Evolutionary conservation across 257 asterid genomes (phyloP), one percentile per base, ranked within the genome.

Genomic region (Fraxinus cuspidata): DNA sequence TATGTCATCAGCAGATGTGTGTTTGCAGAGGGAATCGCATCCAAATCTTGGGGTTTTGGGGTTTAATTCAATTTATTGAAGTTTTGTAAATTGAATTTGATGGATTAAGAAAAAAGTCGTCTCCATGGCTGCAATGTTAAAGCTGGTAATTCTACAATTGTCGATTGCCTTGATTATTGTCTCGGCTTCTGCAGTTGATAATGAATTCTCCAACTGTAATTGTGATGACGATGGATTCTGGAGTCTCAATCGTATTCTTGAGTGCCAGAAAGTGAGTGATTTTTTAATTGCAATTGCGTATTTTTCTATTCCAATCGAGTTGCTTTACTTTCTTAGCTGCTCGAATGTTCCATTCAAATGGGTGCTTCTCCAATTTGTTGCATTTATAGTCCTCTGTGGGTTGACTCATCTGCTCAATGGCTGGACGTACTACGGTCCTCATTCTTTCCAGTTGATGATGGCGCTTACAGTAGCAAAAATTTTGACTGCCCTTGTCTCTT

Each of bases 241-340:
- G 97, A 89, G 88, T 82, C 73, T 84, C 8, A 94, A 90, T 19
- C 82, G 56, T 70, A 89, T 95, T 66, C 34, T 89, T 40, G 94
- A 90, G 80, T 87, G 86, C 82, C 99, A 95, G 77, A 87, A 83
- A 79, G 90, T 86, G 40, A 83, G 99, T 44, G 98, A 95, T 78
- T 90, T 95, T 79, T 79, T 92, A 87, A 95, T 93, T 76, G 97
- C 97, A 0, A 89, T 95, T 35, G 99, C 70, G 53, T 95, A 95
- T 83, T 95, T 93, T 70, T 93, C 99, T 5, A 95, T 95, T 80
- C 99, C 99, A 0, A 77, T 95, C 44, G 99, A 95, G 96, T 90
- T 95, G 13, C 90, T 95, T 37, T 95, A 92, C 85, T 95, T 95
- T 70, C 86, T 93, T 23, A 91, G 94, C 84, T 91, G 92, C 86